Base-by-base conservation (phyloP, 768 basidiomycete species). In the Agaricus blazei region DNA sequence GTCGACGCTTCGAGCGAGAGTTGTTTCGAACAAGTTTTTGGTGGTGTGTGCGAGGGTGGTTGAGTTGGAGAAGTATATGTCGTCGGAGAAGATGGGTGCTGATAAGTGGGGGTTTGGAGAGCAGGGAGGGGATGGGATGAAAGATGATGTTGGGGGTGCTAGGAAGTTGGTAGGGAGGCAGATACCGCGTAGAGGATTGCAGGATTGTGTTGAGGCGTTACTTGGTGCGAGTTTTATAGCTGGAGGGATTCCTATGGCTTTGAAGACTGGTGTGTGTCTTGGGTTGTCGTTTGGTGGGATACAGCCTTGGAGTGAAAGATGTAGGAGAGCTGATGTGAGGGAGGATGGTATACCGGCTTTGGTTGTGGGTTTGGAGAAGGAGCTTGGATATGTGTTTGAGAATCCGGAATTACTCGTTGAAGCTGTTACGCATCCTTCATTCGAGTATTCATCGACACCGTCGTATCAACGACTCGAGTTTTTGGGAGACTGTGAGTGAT, bases 391-490 rank as follows among this genome's bases (percentile, higher is more conserved):
- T 61, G 68, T 71, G 24, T 93, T 94, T 66, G 74, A 76, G 54
- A 73, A 77, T 19, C 77, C 80, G n/a, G 73, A 78, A 47, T 67
- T 90, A 14, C 69, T 95, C 2, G 63, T 88, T 7, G 85, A 93
- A 69, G 91, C 92, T 8, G 69, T 93, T n/a, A 92, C 90, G 0
- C 93, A 96, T 64, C 88, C 92, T 0, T 91, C 90, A 0, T 89
- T 89, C 61, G 73, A 77, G 9, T 67, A 67, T 2, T 65, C 69
- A 3, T 70, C 70, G 1, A 77, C 75, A 11, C 72, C 81, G 5
- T 90, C 88, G 2, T 95, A 95, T 67, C 88, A 96, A 58, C 81
- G 93, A 12, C 72, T 94, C 9, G 93, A 96, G 62, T 94, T 93
- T 62, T 76, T 96, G 2, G 93, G 93, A 31, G 93, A 96, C 65